Percentiles rank a stretch among this genome's conserved stretches.
These are phyloP conservation scores for Teunomyces kruisii DNA, from an alignment of 805 yeast species.

Conservation along the genomic window DNA sequence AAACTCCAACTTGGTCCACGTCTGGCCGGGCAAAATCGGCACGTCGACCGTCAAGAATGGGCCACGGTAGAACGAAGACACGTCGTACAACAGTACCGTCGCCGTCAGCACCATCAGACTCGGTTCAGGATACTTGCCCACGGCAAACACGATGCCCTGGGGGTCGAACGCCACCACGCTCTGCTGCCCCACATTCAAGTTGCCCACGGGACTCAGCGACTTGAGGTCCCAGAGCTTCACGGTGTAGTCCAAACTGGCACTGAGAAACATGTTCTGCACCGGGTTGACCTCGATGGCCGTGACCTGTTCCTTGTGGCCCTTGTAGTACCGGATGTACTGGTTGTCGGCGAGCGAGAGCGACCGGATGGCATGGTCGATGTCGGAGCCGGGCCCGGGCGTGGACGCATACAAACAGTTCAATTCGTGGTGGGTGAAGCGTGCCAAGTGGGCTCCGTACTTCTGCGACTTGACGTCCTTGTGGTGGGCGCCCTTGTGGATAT, in stretches of 20 bases:
- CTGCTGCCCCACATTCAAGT: slow-evolving; percentile 51
- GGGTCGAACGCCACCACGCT: slow-evolving; percentile 72
- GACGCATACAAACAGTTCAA: slow-evolving; percentile 79
- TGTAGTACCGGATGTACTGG: slow-evolving; percentile 78
- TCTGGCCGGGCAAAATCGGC: slow-evolving; percentile 19
- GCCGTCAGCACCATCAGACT: neutral
- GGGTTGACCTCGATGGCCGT: slow-evolving; percentile 73
- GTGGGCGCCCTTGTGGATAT: slow-evolving; percentile 65
- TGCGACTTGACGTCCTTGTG: slow-evolving; percentile 72
- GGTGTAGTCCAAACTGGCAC: slow-evolving; percentile 73
- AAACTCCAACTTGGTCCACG: slow-evolving; percentile 71
- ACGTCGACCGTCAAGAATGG: slow-evolving; percentile 44
- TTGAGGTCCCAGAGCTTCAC: slow-evolving; percentile 87
- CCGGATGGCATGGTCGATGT: slow-evolving; percentile 71
- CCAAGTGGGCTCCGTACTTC: slow-evolving; percentile 89
- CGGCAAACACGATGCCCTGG: slow-evolving; percentile 76
- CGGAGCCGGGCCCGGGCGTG: slow-evolving; percentile 43
- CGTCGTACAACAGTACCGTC: slow-evolving; percentile 54
- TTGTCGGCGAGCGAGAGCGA: slow-evolving; percentile 76
- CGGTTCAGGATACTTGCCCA: slow-evolving; percentile 31
- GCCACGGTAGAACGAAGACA: slow-evolving; percentile 54
- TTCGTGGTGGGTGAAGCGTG: slow-evolving; percentile 75
- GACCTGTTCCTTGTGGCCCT: slow-evolving; percentile 82
- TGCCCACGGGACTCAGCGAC: slow-evolving; percentile 63
- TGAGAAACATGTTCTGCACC: slow-evolving; percentile 58